These are phyloP conservation scores for Amanita fuliginea DNA, from an alignment of 768 basidiomycete genomes.

Conservation along the genomic window DNA sequence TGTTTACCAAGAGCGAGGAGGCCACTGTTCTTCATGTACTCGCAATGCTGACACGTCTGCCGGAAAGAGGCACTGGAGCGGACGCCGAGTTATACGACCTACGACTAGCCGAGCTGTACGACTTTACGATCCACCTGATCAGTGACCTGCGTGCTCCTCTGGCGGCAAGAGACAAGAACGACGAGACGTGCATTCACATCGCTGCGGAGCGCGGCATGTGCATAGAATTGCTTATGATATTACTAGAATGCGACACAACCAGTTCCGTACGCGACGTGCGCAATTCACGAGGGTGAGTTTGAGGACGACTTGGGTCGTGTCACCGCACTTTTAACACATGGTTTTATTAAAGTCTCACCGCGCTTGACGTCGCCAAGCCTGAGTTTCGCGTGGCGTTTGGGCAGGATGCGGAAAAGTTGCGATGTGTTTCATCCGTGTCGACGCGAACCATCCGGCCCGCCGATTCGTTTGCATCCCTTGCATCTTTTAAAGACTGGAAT, in stretches of 20 bases:
- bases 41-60: constrained; percentile 27
- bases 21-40: constrained; percentile 63
- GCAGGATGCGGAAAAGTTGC: constrained; percentile 31
- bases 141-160: constrained; percentile 60
- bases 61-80: constrained; percentile 1
- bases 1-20: constrained; percentile 55
- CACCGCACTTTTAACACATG: background rate
- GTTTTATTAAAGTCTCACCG: constrained; percentile 40
- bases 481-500: constrained; percentile 30
- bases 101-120: constrained; percentile 29
- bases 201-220: constrained; percentile 67
- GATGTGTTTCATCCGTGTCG: constrained; percentile 43
- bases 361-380: constrained; percentile 55
- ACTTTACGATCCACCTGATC: constrained; percentile 58
- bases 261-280: constrained; percentile 46
- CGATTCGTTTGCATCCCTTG: constrained; percentile 38
- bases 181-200: constrained; percentile 73
- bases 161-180: constrained; percentile 49
- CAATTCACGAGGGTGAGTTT: constrained; percentile 61
- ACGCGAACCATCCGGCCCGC: constrained; percentile 41
- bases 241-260: constrained; percentile 55
- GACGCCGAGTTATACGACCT: constrained; percentile 20
- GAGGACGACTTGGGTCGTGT: constrained; percentile 6
- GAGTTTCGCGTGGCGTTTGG: constrained; percentile 58
- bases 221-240: constrained; percentile 47